phyloP scores from a whole-genome alignment of 2,329 filamentous ascomycete species.

The Colletotrichum costaricense region DNA sequence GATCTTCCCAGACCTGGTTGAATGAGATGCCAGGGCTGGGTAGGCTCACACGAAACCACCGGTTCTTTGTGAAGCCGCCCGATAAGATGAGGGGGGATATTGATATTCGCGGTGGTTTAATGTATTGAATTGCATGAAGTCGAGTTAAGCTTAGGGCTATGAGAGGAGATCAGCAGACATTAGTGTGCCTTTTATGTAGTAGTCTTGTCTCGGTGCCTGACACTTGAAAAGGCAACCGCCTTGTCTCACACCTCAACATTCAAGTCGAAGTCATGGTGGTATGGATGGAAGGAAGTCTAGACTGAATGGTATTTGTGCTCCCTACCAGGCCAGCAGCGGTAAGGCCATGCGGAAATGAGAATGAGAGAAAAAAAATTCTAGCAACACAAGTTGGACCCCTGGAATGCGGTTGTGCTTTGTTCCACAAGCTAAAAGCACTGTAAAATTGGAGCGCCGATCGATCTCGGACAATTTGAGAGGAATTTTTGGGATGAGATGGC shows the following conservation, averaged over 20 bases:
- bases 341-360: conserved; percentile 20
- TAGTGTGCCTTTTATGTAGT: not conserved
- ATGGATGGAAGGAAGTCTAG: not conserved
- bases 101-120: not conserved
- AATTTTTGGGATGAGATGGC: conserved; percentile 24
- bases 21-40: conserved; percentile 1
- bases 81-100: not conserved
- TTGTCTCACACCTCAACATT: conserved; percentile 4
- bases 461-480: conserved; percentile 35
- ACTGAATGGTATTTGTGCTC: not conserved
- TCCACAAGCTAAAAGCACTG: not conserved
- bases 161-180: not conserved
- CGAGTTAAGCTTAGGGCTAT: conserved; percentile 24
- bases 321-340: not conserved
- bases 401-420: conserved; percentile 1
- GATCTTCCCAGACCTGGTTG: conserved; percentile 8
- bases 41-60: not conserved
- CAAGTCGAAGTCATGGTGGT: not conserved
- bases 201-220: not conserved
- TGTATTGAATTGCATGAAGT: conserved; percentile 30
- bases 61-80: not conserved
- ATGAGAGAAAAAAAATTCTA: not conserved
- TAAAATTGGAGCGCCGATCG: conserved; percentile 33
- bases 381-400: conserved; percentile 3
- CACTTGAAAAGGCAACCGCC: conserved; percentile 14